Evolutionary conservation across 2,329 filamentous ascomycete species (phyloP).

Genomic region (Phoma herbarum): DNA sequence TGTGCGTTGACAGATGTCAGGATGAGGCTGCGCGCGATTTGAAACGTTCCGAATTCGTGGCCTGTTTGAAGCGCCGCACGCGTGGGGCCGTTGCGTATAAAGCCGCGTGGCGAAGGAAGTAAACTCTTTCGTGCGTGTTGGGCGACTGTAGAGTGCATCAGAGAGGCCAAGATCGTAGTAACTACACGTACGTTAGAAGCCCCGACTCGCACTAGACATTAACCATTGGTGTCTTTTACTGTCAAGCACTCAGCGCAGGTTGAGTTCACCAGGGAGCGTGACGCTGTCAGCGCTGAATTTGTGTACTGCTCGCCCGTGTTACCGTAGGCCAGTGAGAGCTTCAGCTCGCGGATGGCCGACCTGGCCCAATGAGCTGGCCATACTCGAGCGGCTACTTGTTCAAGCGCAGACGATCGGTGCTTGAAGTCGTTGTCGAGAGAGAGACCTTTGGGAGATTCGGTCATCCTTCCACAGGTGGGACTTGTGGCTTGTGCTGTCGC

Average conservation of each 20-base stretch:
- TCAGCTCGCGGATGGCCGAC: too few relatives aligned
- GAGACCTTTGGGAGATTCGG: neutral
- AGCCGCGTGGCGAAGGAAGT: slow-evolving; percentile 16
- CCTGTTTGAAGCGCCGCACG: slow-evolving; percentile 13
- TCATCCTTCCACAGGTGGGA: neutral
- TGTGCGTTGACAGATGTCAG: slow-evolving; percentile 19
- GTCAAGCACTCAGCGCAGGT: neutral
- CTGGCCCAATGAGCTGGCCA: neutral
- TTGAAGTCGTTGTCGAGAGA: neutral
- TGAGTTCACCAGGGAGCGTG: neutral
- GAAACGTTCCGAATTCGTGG: slow-evolving; percentile 11
- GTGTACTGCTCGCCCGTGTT: neutral
- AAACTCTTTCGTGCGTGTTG: too few relatives aligned
- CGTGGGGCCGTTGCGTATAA: slow-evolving; percentile 9
- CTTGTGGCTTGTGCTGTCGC: neutral
- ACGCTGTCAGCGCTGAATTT: neutral
- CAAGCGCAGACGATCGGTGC: neutral
- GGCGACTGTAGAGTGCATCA: slow-evolving; percentile 1
- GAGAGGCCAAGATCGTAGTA: neutral
- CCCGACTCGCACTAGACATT: neutral
- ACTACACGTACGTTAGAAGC: neutral
- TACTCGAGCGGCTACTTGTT: neutral
- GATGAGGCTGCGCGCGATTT: slow-evolving; percentile 7
- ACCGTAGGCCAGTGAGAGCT: neutral
- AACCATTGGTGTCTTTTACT: neutral